phyloP scores from a whole-genome alignment of 2,329 filamentous ascomycete genomes.

The Purpureocillium takamizusanense region DNA sequence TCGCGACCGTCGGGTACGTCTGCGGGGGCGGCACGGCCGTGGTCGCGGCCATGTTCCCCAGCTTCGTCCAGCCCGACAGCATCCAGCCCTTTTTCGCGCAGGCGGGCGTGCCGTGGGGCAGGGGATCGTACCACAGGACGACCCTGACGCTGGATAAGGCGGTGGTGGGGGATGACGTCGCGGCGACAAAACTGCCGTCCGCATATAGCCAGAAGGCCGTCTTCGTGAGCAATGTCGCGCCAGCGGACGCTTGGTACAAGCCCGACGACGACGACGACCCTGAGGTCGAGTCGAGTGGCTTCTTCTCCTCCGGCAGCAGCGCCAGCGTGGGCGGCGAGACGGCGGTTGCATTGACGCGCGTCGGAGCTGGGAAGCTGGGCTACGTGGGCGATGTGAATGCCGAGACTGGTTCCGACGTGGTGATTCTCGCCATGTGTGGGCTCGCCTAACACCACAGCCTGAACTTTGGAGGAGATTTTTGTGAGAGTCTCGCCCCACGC shows the following conservation, averaged over 20 bases:
- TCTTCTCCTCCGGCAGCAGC: no score
- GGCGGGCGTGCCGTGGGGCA: conserved; percentile 13
- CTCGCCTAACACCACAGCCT: no score
- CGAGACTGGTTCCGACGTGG: conserved; percentile 13
- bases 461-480: no score
- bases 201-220: conserved; percentile 17
- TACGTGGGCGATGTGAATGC: conserved; percentile 18
- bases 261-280: conserved; percentile 1
- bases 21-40: conserved; percentile 6
- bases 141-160: no score
- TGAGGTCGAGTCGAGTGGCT: no score
- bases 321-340: conserved; percentile 4
- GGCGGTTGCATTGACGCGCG: conserved; percentile 13
- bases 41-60: conserved; percentile 10
- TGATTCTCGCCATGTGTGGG: conserved; percentile 15
- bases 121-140: not conserved
- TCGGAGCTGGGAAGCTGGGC: conserved; percentile 17
- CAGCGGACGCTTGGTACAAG: conserved; percentile 14
- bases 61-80: not conserved
- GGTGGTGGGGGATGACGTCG: no score
- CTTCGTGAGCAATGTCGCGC: conserved; percentile 12
- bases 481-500: no score
- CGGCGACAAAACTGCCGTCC: conserved; percentile 4
- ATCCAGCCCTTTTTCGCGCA: conserved; percentile 12
- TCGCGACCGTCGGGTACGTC: conserved; percentile 7